Evolutionary conservation across 352 stramenopile genomes (phyloP), one percentile per base, ranked within the genome.

Genomic region (Pythium volutum): DNA sequence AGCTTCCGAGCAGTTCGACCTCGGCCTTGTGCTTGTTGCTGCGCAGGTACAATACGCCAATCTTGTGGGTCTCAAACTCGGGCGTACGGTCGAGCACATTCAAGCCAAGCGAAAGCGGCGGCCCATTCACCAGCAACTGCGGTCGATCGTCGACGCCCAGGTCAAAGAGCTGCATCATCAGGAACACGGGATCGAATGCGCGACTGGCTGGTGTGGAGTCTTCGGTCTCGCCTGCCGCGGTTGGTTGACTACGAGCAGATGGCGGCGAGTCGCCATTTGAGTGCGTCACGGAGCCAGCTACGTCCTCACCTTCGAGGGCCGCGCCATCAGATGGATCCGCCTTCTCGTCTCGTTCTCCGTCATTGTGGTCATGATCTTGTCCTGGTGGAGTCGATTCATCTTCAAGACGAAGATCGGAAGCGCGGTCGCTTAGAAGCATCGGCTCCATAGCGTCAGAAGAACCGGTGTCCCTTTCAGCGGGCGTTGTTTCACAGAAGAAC

Each of bases 141-240:
- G 83, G 85, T 12, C 78, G 77, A 27, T 76, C 76, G 39, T 80
- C 67, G 34, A 71, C 59, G 0, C 76, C 76, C 36, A 92, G 46
- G 49, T 92, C 82, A 49, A 92, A 95, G 1, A 95, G 57, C 60
- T 92, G 78, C 75, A 87, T 88, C 86, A 95, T 95, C 36, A 95
- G 58, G 57, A 88, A 81, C 47, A 79, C 70, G 36, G 86, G 84
- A 38, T 93, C 77, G 20, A 84, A 73, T 25, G 18, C 7, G 14
- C 36, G 43, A 55, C 43, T 36, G 2, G 33, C 29, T 49, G 59
- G 36, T 20, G 38, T 43, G 23, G 34, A n/a, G 29, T 34, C 45
- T 5, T 52, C 45, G 12, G 45, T 20, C 11, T 22, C 25, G 20
- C 15, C 14, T 1, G 2, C 15, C 34, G 18, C 45, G 15, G 25